Evolutionary conservation across 331 rosid genomes (phyloP).

Genomic region (Acacia concinna): DNA sequence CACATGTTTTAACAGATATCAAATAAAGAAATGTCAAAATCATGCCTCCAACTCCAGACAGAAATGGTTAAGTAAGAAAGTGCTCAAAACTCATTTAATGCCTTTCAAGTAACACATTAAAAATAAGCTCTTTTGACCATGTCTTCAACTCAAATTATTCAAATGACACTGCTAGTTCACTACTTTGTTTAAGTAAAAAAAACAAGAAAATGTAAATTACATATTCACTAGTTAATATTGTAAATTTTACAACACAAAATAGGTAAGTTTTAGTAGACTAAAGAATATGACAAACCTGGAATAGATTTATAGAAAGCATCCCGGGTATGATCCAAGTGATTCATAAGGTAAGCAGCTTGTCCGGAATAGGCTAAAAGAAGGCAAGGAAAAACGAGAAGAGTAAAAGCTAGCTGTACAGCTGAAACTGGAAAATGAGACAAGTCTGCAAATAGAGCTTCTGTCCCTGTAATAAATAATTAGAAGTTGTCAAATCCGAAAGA

Average conservation of each 20-base stretch:
- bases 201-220: background rate
- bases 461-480: conserved; percentile 60
- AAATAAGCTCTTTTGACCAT: background rate
- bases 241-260: background rate
- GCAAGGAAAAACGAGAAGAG: conserved; percentile 88
- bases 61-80: background rate
- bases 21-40: background rate
- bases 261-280: background rate
- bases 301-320: conserved; percentile 84
- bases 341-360: conserved; percentile 85
- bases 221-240: background rate
- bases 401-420: conserved; percentile 92
- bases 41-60: background rate
- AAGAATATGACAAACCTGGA: conserved; percentile 68
- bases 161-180: background rate
- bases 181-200: background rate
- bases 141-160: background rate
- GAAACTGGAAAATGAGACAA: conserved; percentile 85
- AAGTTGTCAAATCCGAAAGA: conserved; percentile 28
- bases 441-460: conserved; percentile 97
- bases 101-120: background rate
- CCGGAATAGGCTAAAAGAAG: conserved; percentile 96
- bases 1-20: background rate
- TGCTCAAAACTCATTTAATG: background rate
- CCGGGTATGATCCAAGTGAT: conserved; percentile 40